A percentile compares a stretch with the other conserved stretches of the same genome.
Conservation (phyloP, 164 flowering plant species). For the Annona cherimola region DNA sequence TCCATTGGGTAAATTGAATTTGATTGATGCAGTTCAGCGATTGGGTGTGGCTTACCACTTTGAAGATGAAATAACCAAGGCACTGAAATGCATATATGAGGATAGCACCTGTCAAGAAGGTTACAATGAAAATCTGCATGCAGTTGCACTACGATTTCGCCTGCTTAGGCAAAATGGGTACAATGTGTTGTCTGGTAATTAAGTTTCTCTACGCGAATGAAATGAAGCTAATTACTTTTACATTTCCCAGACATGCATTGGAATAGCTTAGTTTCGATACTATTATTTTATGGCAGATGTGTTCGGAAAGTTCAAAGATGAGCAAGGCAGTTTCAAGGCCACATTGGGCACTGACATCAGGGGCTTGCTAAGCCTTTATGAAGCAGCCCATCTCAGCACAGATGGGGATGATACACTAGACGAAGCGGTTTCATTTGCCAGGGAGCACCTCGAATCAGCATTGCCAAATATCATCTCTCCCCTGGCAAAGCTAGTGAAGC, state of each 20-base stretch:
- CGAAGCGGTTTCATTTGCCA: conserved; percentile 22
- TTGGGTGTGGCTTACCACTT: conserved; percentile 13
- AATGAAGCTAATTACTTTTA: neutral
- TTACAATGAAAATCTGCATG: neutral
- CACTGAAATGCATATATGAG: neutral
- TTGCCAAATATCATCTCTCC: neutral
- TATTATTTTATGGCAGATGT: neutral
- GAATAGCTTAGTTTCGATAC: neutral
- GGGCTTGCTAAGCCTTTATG: conserved; percentile 20
- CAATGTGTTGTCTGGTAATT: conserved; percentile 4
- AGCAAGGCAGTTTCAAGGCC: conserved; percentile 29
- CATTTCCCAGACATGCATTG: neutral
- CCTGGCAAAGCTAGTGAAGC: conserved; percentile 9
- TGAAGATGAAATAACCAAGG: conserved; percentile 5
- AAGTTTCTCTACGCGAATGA: neutral
- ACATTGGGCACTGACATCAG: neutral
- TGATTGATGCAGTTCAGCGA: conserved; percentile 10
- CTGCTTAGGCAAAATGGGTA: conserved; percentile 11
- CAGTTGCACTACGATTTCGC: conserved; percentile 8
- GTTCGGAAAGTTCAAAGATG: conserved; percentile 21
- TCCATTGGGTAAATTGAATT: neutral
- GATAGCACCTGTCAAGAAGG: too few species aligned
- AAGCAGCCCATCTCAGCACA: conserved; percentile 14
- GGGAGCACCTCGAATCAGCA: conserved; percentile 1
- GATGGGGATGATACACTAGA: conserved; percentile 24